phyloP scores from a whole-genome alignment of 2,329 filamentous ascomycete species.

The Stagonosporopsis cucurbitacearum region DNA sequence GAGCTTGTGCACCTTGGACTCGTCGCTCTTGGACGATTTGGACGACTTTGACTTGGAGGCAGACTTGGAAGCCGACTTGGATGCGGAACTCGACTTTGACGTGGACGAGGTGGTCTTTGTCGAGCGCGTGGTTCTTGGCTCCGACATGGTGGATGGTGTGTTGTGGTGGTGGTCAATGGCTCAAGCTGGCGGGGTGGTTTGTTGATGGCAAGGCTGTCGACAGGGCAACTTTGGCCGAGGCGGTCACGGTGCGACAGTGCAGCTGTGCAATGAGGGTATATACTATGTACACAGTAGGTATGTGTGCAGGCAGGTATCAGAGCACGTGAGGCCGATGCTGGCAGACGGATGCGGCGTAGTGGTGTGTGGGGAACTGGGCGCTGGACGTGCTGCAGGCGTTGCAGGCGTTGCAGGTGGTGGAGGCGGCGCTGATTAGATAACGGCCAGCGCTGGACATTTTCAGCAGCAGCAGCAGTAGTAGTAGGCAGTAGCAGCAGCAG shows the following conservation, averaged over 20 bases:
- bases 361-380: conserved; percentile 15
- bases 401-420: not conserved
- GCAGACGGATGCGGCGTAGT: conserved; percentile 17
- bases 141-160: conserved; percentile 34
- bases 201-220: conserved; percentile 41
- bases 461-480: too few relatives aligned
- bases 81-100: conserved; percentile 13
- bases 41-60: conserved; percentile 40
- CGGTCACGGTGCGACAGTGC: too few relatives aligned
- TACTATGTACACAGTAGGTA: too few relatives aligned
- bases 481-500: too few relatives aligned
- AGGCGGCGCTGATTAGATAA: conserved; percentile 15
- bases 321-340: conserved; percentile 8
- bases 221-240: conserved; percentile 32
- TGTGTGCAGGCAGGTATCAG: not conserved
- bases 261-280: too few relatives aligned
- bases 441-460: conserved; percentile 12
- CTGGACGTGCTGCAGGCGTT: not conserved
- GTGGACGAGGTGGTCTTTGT: conserved; percentile 16
- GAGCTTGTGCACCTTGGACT: conserved; percentile 93
- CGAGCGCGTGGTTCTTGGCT: conserved; percentile 33
- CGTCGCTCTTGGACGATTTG: conserved; percentile 62
- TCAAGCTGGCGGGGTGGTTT: conserved; percentile 1
- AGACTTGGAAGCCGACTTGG: conserved; percentile 17
- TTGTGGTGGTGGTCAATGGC: conserved; percentile 6